Conservation (phyloP, 306 rosid genomes). For the Fragaria iinumae region DNA sequence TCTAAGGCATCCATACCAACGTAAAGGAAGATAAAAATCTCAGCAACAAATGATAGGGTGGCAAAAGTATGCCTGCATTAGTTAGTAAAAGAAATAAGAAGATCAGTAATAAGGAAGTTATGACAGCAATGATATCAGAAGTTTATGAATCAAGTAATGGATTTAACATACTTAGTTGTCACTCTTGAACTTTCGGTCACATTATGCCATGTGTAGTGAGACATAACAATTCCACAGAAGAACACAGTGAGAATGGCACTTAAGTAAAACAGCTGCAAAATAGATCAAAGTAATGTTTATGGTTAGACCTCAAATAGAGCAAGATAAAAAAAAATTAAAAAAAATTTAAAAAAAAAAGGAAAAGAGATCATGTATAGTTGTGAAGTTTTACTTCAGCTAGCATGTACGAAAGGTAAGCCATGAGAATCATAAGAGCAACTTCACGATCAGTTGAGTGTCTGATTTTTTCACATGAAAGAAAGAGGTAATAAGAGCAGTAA, state of each 20-base stretch:
- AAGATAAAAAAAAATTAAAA: background rate
- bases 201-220: conserved; percentile 99
- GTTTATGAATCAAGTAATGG: conserved; percentile 17
- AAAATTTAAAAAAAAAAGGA: background rate
- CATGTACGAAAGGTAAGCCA: conserved; percentile 96
- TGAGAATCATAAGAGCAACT: conserved; percentile 95
- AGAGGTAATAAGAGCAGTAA: conserved; percentile 8
- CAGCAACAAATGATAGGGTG: conserved; percentile 83
- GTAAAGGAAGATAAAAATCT: conserved; percentile 89
- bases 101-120: conserved; percentile 8
- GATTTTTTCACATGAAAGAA: conserved; percentile 17
- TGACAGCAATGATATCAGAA: background rate
- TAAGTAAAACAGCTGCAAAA: conserved; percentile 75
- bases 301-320: conserved; percentile 7
- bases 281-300: conserved; percentile 10
- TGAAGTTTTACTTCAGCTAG: conserved; percentile 69
- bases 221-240: conserved; percentile 98
- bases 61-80: conserved; percentile 88
- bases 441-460: conserved; percentile 96
- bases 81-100: conserved; percentile 19
- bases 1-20: conserved; percentile 99
- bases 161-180: conserved; percentile 76
- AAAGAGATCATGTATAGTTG: conserved; percentile 1
- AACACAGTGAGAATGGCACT: conserved; percentile 97
- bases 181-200: conserved; percentile 94